phyloP scores from a whole-genome alignment of 2,329 filamentous ascomycete species.

The Beauveria brongniartii region DNA sequence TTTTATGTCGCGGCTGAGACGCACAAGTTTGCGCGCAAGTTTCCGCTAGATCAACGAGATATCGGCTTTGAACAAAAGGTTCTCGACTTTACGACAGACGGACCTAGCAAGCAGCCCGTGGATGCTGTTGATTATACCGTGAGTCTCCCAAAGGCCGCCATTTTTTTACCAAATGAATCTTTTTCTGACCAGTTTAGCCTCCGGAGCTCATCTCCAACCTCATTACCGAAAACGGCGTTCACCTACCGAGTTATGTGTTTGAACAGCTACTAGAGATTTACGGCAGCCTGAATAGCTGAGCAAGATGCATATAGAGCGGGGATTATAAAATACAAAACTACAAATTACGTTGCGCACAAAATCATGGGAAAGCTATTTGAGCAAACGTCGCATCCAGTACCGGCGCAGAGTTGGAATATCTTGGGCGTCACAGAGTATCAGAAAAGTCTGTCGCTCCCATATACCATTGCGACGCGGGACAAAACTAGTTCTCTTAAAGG shows the following conservation, averaged over 20 bases:
- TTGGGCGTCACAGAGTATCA: neutral
- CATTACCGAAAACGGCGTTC: conserved; percentile 67
- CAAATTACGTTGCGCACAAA: neutral
- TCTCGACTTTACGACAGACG: conserved; percentile 60
- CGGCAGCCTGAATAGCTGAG: conserved; percentile 33
- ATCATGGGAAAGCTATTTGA: neutral
- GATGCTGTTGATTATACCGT: conserved; percentile 66
- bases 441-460: neutral
- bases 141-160: conserved; percentile 19
- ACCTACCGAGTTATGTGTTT: conserved; percentile 61
- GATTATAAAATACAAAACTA: neutral
- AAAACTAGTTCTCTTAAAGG: neutral
- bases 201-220: conserved; percentile 62
- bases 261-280: conserved; percentile 62
- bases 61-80: conserved; percentile 71
- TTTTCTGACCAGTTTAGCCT: conserved; percentile 38
- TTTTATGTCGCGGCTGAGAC: conserved; percentile 92
- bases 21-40: conserved; percentile 91
- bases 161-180: neutral
- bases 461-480: neutral
- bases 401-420: neutral
- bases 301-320: neutral
- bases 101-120: conserved; percentile 33
- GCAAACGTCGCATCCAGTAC: neutral
- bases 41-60: conserved; percentile 74